Conservation (phyloP, 2,329 filamentous ascomycete genomes). For the Sclerotinia spermophila region DNA sequence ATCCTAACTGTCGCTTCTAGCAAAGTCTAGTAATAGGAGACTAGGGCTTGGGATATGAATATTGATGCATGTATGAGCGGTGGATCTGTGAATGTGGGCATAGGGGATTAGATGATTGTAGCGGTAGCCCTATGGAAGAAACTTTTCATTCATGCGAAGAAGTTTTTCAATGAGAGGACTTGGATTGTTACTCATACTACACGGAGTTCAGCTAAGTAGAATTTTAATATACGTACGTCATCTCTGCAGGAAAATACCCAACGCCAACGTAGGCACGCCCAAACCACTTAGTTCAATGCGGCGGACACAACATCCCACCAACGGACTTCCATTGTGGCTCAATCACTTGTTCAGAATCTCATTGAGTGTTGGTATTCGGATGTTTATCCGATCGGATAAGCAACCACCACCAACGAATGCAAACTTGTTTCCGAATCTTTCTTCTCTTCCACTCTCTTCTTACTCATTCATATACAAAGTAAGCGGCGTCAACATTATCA, state of each 20-base stretch:
- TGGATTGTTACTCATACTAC: background rate
- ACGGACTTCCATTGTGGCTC: background rate
- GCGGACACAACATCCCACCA: background rate
- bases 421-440: background rate
- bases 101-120: background rate
- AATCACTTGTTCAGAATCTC: background rate
- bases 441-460: background rate
- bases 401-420: background rate
- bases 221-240: background rate
- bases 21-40: background rate
- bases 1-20: background rate
- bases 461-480: too few species aligned
- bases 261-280: background rate
- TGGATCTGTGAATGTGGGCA: background rate
- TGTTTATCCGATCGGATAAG: background rate
- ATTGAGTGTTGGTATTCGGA: background rate
- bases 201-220: background rate
- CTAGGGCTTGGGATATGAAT: background rate
- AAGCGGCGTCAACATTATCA: background rate
- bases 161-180: background rate
- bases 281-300: background rate
- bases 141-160: background rate
- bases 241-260: slow-evolving; percentile 2
- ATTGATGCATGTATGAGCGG: background rate
- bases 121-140: background rate